Evolutionary conservation across 1,139 yeast species (phyloP), one percentile per base, ranked within the genome.

Genomic region (Nakaseomyces kungkrabaensis): DNA sequence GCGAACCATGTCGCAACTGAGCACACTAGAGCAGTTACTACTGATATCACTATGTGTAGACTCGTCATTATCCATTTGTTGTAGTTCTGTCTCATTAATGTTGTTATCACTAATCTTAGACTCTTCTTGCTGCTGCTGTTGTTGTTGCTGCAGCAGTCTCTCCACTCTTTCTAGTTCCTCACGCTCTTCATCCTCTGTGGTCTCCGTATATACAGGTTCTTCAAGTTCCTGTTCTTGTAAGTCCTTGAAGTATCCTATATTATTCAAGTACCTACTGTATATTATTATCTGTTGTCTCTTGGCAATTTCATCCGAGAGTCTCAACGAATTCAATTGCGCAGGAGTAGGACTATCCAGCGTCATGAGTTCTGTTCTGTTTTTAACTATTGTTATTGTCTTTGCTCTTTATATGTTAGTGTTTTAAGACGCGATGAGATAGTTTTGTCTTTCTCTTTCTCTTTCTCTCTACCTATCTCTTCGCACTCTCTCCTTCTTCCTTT

Each of bases 241-340:
- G 13, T 27, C 34, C 24, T 29, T 27, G 34, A 17, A 41, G 34
- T 41, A 41, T 11, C 34, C 44, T 11, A 41, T 27, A 17, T 27
- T 41, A 34, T 29, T 41, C 44, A 27, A 24, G 34, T 41, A 41
- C 44, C 44, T 22, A 26, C 25, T 41, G 25, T 41, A 29, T 41
- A 41, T 41, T 7, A 41, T n/a, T 13, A 41, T 29, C 44, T 41
- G 34, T 11, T 41, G 44, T 11, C 44, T 41, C 44, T 41, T 41
- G 34, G 44, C 44, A 4, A 41, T 41, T 5, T 41, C 44, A 13
- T 41, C 44, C 33, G 44, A 27, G 5, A 41, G 34, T 11, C 34
- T 27, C 44, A 41, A 9, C n/a, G 33, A n/a, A 13, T 29, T 4
- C 5, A 38, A 31, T 6, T 38, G 42, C 6, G 42, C 42, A 24